phyloP scores from a whole-genome alignment of 371 early-diverging fungal species.

The Mortierella sp. region DNA sequence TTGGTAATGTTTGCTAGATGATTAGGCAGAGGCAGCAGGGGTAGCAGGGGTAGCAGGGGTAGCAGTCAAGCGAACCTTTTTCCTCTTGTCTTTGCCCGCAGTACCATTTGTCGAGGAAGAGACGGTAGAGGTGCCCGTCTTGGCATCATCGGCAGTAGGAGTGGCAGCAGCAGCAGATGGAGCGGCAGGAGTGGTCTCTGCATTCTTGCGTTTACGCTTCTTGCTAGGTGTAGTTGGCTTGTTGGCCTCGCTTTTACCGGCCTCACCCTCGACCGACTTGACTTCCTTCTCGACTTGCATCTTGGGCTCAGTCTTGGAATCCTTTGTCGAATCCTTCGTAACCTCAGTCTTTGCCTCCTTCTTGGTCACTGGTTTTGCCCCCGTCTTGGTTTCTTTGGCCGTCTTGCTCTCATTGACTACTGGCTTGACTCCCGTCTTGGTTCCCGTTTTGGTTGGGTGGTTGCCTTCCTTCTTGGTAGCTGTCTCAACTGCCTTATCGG shows the following conservation, averaged over 20 bases:
- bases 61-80: not conserved
- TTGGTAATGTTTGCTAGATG: not conserved
- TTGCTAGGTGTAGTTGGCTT: not conserved
- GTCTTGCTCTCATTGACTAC: not conserved
- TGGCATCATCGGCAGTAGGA: not conserved
- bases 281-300: not conserved
- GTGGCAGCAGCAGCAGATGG: not conserved
- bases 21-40: not conserved
- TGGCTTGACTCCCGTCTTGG: not conserved
- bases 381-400: not conserved
- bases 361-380: not conserved
- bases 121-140: not conserved
- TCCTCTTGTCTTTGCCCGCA: not conserved
- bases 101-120: not conserved
- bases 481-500: not conserved
- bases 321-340: not conserved
- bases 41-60: not conserved
- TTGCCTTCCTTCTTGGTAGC: not conserved
- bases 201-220: conserved; percentile 9
- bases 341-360: not conserved
- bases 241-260: not conserved
- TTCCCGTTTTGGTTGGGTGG: not conserved
- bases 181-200: not conserved
- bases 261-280: not conserved
- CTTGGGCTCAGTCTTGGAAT: not conserved